A percentile compares a stretch with the other conserved stretches of the same genome.
phyloP scores from a whole-genome alignment of 129 eudicot species.

The Centrapalus pauciflorus region DNA sequence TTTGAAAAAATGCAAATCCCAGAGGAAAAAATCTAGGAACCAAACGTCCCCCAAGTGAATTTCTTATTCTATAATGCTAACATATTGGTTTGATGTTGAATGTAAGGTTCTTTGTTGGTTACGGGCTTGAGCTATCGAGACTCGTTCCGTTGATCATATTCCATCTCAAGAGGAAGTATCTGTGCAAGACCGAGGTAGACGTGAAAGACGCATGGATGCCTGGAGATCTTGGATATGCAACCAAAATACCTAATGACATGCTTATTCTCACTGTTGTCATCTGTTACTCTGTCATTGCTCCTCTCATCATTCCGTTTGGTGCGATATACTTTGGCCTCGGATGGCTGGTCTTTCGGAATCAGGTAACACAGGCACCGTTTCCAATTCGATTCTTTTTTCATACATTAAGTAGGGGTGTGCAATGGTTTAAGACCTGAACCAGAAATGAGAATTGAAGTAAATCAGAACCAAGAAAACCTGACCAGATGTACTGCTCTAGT shows the following conservation, averaged over 20 bases:
- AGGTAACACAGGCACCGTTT: conserved; percentile 44
- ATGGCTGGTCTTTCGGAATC: conserved; percentile 87
- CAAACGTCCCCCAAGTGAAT: too few species aligned
- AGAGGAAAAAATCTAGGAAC: too few species aligned
- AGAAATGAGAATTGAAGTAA: too few species aligned
- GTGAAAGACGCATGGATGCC: conserved; percentile 87
- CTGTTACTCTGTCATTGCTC: conserved; percentile 83
- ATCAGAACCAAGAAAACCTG: too few species aligned
- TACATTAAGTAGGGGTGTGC: too few species aligned
- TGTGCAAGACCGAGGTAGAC: conserved; percentile 80
- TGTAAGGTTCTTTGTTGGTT: conserved; percentile 89
- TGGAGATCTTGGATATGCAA: conserved; percentile 74
- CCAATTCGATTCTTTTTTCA: background rate
- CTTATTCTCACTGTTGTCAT: conserved; percentile 65
- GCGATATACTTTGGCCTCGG: conserved; percentile 87
- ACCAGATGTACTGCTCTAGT: too few species aligned
- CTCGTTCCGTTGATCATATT: conserved; percentile 70
- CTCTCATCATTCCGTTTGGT: conserved; percentile 79
- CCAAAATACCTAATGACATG: conserved; percentile 75
- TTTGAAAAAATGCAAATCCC: too few species aligned
- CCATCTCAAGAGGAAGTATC: conserved; percentile 67
- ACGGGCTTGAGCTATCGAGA: conserved; percentile 90
- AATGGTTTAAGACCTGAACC: too few species aligned
- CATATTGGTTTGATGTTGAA: too few species aligned
- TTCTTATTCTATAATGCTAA: too few species aligned